Evolutionary conservation across 1,284 basidiomycete genomes (phyloP).

Genomic region (Phellopilus nigrolimitatus): DNA sequence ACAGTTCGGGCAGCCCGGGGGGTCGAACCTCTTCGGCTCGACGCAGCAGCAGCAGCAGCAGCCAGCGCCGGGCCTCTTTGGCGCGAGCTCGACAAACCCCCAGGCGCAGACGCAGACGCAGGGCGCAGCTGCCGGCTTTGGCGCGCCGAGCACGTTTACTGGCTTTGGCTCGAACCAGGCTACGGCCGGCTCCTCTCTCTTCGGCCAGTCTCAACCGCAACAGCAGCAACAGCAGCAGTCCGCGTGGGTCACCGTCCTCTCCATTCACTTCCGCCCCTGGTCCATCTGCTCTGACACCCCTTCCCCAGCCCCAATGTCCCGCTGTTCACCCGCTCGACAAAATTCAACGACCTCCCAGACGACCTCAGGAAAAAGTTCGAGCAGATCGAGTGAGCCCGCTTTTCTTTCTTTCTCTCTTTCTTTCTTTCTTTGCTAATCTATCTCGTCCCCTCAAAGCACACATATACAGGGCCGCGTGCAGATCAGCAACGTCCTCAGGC

Average conservation of each 20-base stretch:
- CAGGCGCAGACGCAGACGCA: conserved; percentile 9
- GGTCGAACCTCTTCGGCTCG: conserved; percentile 28
- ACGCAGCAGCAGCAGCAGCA: conserved; percentile 28
- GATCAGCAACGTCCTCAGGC: conserved; percentile 72
- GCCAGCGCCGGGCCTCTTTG: conserved; percentile 22
- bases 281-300: not conserved
- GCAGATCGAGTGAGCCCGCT: conserved; percentile 53
- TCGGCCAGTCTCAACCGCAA: conserved; percentile 16
- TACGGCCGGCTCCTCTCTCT: conserved; percentile 12
- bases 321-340: conserved; percentile 67
- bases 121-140: too few species aligned
- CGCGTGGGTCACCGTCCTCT: conserved; percentile 15
- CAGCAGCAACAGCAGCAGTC: conserved; percentile 16
- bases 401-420: not conserved
- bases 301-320: conserved; percentile 30
- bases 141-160: too few species aligned
- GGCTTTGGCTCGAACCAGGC: conserved; percentile 16
- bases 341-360: conserved; percentile 81
- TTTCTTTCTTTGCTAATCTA: not conserved
- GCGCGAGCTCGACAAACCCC: conserved; percentile 8
- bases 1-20: conserved; percentile 25
- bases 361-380: conserved; percentile 61
- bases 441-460: conserved; percentile 36
- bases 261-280: not conserved
- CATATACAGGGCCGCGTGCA: conserved; percentile 74